These are phyloP conservation scores for Cavenderia fasciculata DNA, from an alignment of 78 protist genomes.

Conservation along the genomic window DNA sequence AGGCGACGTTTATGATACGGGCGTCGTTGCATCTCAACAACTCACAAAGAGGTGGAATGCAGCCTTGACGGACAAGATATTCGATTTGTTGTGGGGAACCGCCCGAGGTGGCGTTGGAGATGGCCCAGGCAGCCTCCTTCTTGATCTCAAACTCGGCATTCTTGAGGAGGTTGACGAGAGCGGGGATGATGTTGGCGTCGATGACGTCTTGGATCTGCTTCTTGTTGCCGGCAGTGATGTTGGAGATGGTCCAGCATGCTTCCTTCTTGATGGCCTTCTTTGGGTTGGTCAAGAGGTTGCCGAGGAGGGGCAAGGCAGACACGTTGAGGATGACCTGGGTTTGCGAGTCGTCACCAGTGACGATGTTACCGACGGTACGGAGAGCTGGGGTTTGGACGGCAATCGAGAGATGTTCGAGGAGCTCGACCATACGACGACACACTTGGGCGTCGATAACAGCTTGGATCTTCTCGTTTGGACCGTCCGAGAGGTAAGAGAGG, in stretches of 20 bases:
- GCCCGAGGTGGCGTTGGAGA: constrained; percentile 95
- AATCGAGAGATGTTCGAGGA: constrained; percentile 63
- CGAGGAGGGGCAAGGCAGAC: constrained; percentile 82
- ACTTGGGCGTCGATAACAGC: constrained; percentile 90
- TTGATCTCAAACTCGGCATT: constrained; percentile 87
- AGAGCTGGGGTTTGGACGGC: constrained; percentile 96
- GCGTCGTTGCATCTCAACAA: constrained; percentile 86
- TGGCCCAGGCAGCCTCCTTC: constrained; percentile 99
- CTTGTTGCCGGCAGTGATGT: constrained; percentile 97
- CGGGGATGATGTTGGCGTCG: constrained; percentile 87
- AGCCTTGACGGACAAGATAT: constrained; percentile 61
- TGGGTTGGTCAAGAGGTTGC: constrained; percentile 9
- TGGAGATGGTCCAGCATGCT: constrained; percentile 98
- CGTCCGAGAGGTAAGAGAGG: constrained; percentile 96
- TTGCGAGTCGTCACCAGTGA: constrained; percentile 97
- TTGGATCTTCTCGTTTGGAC: constrained; percentile 91
- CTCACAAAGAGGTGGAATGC: constrained; percentile 89
- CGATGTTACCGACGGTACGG: constrained; percentile 98
- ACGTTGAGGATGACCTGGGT: constrained; percentile 94
- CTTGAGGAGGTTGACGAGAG: constrained; percentile 80
- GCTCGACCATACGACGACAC: constrained; percentile 89
- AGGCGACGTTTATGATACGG: constrained; percentile 89
- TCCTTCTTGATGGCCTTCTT: constrained; percentile 93
- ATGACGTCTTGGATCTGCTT: constrained; percentile 95
- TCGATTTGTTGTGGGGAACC: constrained; percentile 92